Percentiles rank a stretch among this genome's conserved stretches.
Conservation (phyloP, 768 basidiomycete species). For the Collybia nuda region DNA sequence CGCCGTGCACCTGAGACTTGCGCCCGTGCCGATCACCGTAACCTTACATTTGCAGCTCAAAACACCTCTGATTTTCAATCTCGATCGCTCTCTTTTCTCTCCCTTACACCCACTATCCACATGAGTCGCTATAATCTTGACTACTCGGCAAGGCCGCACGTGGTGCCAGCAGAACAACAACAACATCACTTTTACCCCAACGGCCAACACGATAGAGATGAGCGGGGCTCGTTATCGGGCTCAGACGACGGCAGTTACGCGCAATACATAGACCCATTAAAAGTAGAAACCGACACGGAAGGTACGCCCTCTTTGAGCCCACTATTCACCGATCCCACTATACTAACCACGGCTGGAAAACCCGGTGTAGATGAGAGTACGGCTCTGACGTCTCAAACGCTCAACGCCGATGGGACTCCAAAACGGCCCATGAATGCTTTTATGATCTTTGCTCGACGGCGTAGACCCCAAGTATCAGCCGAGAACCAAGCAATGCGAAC, state of each 20-base stretch:
- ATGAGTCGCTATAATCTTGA: conserved; percentile 30
- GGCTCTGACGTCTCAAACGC: conserved; percentile 71
- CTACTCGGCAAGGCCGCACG: conserved; percentile 17
- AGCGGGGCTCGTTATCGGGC: conserved; percentile 51
- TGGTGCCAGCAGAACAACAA: conserved; percentile 24
- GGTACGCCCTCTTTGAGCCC: conserved; percentile 27
- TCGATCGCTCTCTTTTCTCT: conserved; percentile 12
- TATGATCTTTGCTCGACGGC: conserved; percentile 87
- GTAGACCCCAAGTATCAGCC: conserved; percentile 82
- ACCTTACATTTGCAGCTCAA: conserved; percentile 22
- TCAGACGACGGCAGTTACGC: conserved; percentile 55
- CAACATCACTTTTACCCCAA: conserved; percentile 22
- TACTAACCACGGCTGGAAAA: neutral
- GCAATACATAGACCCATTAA: conserved; percentile 33
- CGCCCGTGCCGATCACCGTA: conserved; percentile 39
- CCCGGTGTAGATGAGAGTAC: conserved; percentile 25
- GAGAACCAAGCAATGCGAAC: conserved; percentile 89
- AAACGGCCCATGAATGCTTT: conserved; percentile 94
- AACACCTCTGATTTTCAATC: conserved; percentile 21
- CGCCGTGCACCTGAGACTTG: conserved; percentile 45
- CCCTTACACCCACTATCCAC: conserved; percentile 15
- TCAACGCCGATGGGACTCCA: conserved; percentile 85
- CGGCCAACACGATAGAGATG: conserved; percentile 33
- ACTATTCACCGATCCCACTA: neutral
- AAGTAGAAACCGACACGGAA: conserved; percentile 43